phyloP scores from a whole-genome alignment of 2,329 filamentous ascomycete genomes.

The Colletotrichum salicis region DNA sequence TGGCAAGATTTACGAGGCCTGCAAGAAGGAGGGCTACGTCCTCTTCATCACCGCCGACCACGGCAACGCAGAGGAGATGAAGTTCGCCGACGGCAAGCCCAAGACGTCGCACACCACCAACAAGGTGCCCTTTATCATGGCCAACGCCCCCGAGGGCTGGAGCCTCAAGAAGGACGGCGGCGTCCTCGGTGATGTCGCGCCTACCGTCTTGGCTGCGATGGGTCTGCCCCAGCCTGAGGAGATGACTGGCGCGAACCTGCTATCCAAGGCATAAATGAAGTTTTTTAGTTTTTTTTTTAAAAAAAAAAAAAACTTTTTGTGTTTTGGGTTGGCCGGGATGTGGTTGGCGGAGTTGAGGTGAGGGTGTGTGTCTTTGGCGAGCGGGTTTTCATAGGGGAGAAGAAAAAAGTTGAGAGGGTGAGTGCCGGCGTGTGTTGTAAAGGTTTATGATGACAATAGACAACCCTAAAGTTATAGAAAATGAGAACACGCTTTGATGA shows the following conservation, averaged over 20 bases:
- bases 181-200: constrained; percentile 96
- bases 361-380: constrained; percentile 26
- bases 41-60: constrained; percentile 97
- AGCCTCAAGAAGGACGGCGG: constrained; percentile 79
- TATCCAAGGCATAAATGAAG: constrained; percentile 69
- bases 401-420: constrained; percentile 28
- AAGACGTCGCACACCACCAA: constrained; percentile 99
- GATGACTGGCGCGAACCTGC: constrained; percentile 88
- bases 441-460: constrained; percentile 31
- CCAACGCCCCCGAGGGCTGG: constrained; percentile 92
- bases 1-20: constrained; percentile 89
- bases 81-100: constrained; percentile 92
- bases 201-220: constrained; percentile 92
- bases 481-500: constrained; percentile 35
- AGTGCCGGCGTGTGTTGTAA: constrained; percentile 15
- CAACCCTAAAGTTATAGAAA: constrained; percentile 26
- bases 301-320: too few relatives aligned
- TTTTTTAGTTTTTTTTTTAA: too few relatives aligned
- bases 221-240: constrained; percentile 88
- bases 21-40: constrained; percentile 91
- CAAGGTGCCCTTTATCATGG: constrained; percentile 98
- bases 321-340: neutral
- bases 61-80: constrained; percentile 99
- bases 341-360: constrained; percentile 18
- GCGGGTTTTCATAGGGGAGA: constrained; percentile 15